phyloP scores from a whole-genome alignment of 441 rosid species.

The Jatropha multifida region DNA sequence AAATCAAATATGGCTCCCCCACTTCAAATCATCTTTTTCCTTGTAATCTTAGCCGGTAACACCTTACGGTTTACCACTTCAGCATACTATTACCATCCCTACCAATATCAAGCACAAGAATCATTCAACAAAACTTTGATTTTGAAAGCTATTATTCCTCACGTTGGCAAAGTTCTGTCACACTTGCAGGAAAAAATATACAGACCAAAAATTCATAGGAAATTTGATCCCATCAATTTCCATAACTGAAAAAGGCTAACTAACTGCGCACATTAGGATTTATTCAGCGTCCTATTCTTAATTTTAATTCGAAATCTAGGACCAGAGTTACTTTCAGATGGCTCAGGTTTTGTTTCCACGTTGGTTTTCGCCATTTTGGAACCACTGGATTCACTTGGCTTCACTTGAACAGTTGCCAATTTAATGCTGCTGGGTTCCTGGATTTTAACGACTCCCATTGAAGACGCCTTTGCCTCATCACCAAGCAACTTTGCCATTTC shows the following conservation, averaged over 20 bases:
- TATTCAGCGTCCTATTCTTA: slow-evolving; percentile 58
- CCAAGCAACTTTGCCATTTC: slow-evolving; percentile 63
- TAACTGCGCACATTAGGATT: slow-evolving; percentile 17
- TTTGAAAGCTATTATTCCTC: not conserved
- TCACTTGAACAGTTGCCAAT: slow-evolving; percentile 30
- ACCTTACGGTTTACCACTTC: too few species aligned
- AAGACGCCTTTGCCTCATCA: slow-evolving; percentile 37
- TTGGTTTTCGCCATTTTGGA: slow-evolving; percentile 30
- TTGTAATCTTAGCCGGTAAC: too few species aligned
- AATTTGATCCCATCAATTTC: slow-evolving; percentile 8
- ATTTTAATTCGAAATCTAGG: slow-evolving; percentile 70
- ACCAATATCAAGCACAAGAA: not conserved
- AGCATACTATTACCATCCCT: too few species aligned
- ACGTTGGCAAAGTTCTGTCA: not conserved
- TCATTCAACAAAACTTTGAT: not conserved
- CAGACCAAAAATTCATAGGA: slow-evolving; percentile 16
- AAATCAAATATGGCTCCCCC: too few species aligned
- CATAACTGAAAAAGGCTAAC: not conserved
- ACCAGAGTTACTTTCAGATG: slow-evolving; percentile 44
- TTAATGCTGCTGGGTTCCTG: slow-evolving; percentile 27
- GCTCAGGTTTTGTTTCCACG: slow-evolving; percentile 52
- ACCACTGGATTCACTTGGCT: slow-evolving; percentile 45
- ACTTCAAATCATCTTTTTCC: too few species aligned
- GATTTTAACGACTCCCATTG: slow-evolving; percentile 29
- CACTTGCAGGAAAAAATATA: not conserved